phyloP scores from a whole-genome alignment of 2,329 filamentous ascomycete genomes.

The Catunica adiposa region DNA sequence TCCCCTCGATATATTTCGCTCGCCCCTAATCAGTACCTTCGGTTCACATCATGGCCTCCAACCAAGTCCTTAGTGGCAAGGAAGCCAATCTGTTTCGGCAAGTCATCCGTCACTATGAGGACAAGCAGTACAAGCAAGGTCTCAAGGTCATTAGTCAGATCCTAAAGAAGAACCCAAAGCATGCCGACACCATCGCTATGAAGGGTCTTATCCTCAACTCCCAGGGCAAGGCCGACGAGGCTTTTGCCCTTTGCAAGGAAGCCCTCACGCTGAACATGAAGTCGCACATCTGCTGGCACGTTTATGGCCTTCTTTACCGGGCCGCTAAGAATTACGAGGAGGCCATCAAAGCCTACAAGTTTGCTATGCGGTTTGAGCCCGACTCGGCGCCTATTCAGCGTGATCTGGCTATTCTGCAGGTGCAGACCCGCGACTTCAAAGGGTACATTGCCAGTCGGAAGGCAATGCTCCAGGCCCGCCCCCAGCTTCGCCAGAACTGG shows the following conservation, averaged over 20 bases:
- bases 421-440: conserved; percentile 90
- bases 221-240: conserved; percentile 82
- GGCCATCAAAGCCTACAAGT: conserved; percentile 97
- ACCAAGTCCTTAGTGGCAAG: conserved; percentile 49
- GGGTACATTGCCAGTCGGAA: conserved; percentile 84
- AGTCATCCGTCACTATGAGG: conserved; percentile 90
- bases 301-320: conserved; percentile 87
- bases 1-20: not conserved
- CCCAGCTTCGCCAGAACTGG: conserved; percentile 81
- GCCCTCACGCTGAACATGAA: conserved; percentile 95
- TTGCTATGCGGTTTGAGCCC: conserved; percentile 83
- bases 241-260: conserved; percentile 81
- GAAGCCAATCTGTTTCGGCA: conserved; percentile 88
- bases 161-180: conserved; percentile 80
- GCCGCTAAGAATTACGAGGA: conserved; percentile 96
- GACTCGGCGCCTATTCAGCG: conserved; percentile 86
- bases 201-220: conserved; percentile 93
- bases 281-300: conserved; percentile 98
- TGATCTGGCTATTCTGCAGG: conserved; percentile 80
- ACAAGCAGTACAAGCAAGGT: conserved; percentile 92
- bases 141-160: conserved; percentile 94
- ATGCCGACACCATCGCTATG: conserved; percentile 98
- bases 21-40: not conserved
- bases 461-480: conserved; percentile 71
- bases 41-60: conserved; percentile 37